Conservation (phyloP, 257 asterid genomes). For the Forsythia suspensa region DNA sequence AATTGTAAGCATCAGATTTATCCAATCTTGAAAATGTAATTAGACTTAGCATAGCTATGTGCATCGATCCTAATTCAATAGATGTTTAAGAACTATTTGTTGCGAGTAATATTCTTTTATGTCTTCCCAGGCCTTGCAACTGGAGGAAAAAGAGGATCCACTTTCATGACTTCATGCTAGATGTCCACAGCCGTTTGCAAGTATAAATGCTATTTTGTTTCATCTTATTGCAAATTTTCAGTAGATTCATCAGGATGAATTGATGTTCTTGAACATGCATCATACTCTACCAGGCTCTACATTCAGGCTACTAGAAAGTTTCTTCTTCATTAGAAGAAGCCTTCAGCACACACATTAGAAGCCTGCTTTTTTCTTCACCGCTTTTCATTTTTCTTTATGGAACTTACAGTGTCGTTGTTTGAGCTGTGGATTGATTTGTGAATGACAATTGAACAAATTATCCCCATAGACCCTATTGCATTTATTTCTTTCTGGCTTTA, state of each 20-base stretch:
- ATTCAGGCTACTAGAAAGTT: constrained; percentile 11
- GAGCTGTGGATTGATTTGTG: too few species aligned
- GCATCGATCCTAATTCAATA: background rate
- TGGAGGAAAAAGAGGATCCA: constrained; percentile 58
- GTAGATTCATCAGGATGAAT: constrained; percentile 2
- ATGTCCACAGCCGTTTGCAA: constrained; percentile 42
- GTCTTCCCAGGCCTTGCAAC: constrained; percentile 35
- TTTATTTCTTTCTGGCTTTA: background rate
- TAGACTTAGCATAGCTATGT: background rate
- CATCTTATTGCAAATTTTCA: constrained; percentile 11
- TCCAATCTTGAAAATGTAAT: background rate
- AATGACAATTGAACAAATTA: background rate
- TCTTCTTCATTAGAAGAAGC: constrained; percentile 7
- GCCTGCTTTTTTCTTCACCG: background rate
- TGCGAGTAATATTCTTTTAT: background rate
- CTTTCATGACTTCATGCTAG: constrained; percentile 51
- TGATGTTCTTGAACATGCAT: constrained; percentile 10
- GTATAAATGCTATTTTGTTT: constrained; percentile 22
- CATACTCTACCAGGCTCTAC: constrained; percentile 6
- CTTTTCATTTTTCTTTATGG: background rate
- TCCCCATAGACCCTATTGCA: background rate
- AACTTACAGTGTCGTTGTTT: too few species aligned
- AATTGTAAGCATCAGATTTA: constrained; percentile 33
- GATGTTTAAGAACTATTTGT: background rate
- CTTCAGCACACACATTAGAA: background rate